Evolutionary conservation across 163 green algal genomes (phyloP).

Genomic region (Scenedesmus sp.): DNA sequence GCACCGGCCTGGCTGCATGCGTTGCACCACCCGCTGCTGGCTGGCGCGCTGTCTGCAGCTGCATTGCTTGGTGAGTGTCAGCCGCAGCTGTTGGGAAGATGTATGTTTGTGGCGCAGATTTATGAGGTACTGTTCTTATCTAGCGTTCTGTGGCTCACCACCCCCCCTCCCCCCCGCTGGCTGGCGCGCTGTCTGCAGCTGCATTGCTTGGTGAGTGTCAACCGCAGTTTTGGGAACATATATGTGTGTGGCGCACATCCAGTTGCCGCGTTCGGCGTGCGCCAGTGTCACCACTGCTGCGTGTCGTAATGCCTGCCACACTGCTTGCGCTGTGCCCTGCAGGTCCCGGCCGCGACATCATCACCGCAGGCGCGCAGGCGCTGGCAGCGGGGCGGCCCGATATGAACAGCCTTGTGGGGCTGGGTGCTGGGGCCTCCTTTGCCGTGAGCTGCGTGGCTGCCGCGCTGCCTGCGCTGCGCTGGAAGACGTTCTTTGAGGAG

Average conservation of each 20-base stretch:
- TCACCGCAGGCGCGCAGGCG: constrained; percentile 75
- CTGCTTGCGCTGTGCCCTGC: not conserved
- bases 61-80: constrained; percentile 77
- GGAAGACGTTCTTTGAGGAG: constrained; percentile 98
- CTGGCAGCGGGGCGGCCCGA: constrained; percentile 78
- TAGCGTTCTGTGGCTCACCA: constrained; percentile 54
- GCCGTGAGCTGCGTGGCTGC: constrained; percentile 79
- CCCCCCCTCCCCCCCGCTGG: constrained; percentile 75
- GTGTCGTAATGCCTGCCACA: not conserved
- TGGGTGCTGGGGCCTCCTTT: constrained; percentile 88
- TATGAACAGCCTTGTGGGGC: constrained; percentile 94
- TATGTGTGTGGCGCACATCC: not conserved
- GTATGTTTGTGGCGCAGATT: too few species aligned
- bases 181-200: constrained; percentile 80
- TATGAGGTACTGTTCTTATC: not conserved
- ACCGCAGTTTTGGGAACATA: not conserved
- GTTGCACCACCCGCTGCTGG: constrained; percentile 77
- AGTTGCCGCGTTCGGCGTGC: not conserved
- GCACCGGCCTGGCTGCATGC: constrained; percentile 73
- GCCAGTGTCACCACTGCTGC: too few species aligned
- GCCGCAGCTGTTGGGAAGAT: not conserved
- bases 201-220: constrained; percentile 76
- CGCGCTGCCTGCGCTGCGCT: constrained; percentile 86
- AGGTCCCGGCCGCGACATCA: constrained; percentile 90
- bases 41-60: constrained; percentile 81